Base-by-base conservation (phyloP, 495 filamentous ascomycete species). In the Podospora fimiseda region DNA sequence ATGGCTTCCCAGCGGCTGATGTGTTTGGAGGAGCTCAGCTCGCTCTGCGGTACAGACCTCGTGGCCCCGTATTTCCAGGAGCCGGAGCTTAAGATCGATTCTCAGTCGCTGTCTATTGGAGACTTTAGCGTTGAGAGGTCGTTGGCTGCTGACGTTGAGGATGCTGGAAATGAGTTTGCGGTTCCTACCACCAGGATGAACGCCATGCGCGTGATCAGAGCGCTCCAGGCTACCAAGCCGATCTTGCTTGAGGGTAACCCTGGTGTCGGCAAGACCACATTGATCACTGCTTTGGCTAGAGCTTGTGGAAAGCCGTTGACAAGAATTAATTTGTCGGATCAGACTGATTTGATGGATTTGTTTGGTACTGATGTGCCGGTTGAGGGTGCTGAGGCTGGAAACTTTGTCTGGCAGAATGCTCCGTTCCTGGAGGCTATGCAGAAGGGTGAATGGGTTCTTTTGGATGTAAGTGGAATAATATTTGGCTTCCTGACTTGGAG, bases 301-400 rank as follows among this genome's bases (percentile, higher is more conserved):
- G 82, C 86, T 21, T 80, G 88, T 57, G 88, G 89, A 16, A 83
- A 84, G 47, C 82, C 87, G 15, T 74, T 99, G 39, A 94, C 87
- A 19, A 81, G 94, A 53, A 95, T 99, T 66, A 99, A 99, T 62
- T 75, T 99, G 51, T 96, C 93, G 0, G 94, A 97, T 56, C 94
- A 99, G 69, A 96, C 94, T 1, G 94, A 99, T 60, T 72, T 99
- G 18, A 93, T 95, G 74, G 94, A 99, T 63, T 71, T 99, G 9
- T 99, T 99, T 68, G 94, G 94, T 37, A 96, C 91, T 4, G 94
- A 99, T 74, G 88, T 95, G 2, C 94, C 94, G 1, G 80, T 95
- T 9, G 92, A 96, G 69, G 92, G 90, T 38, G 89, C 83, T 0
- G 80, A 87, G 60, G 83, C 87, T 16, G 93, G 94, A 2, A 83